Conservation (phyloP, 2,329 filamentous ascomycete genomes). For the Teratosphaeriaceae sp. region DNA sequence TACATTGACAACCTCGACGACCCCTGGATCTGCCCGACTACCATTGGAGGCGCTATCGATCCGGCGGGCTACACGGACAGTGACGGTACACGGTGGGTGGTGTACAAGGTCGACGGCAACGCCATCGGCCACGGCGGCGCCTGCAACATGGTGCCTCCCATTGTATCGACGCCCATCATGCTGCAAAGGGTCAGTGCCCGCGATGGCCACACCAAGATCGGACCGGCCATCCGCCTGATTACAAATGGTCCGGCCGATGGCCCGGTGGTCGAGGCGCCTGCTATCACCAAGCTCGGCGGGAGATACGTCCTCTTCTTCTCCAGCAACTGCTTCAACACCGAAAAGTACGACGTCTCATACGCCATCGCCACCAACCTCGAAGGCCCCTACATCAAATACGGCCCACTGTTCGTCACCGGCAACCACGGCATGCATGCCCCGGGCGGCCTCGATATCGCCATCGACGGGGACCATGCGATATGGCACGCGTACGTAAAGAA, state of each 20-base stretch:
- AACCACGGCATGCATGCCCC: conserved; percentile 21
- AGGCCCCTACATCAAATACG: conserved; percentile 21
- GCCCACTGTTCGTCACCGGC: conserved; percentile 21
- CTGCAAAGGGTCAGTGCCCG: conserved; percentile 20
- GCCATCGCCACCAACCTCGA: conserved; percentile 19
- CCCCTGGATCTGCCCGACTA: conserved; percentile 22
- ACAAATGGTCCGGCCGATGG: conserved; percentile 23
- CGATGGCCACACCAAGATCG: conserved; percentile 21
- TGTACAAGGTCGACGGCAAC: conserved; percentile 28
- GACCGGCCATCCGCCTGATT: conserved; percentile 18
- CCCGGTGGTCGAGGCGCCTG: conserved; percentile 28
- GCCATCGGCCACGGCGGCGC: conserved; percentile 20
- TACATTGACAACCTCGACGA: conserved; percentile 19
- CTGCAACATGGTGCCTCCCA: conserved; percentile 21
- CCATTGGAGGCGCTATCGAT: conserved; percentile 25
- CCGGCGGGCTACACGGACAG: conserved; percentile 19
- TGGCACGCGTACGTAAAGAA: conserved; percentile 24
- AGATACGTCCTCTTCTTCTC: conserved; percentile 28
- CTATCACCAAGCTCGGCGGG: conserved; percentile 20
- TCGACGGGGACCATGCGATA: conserved; percentile 26
- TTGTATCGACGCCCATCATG: conserved; percentile 23
- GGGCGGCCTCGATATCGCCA: conserved; percentile 25
- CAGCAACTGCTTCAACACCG: conserved; percentile 22
- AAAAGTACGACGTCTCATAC: conserved; percentile 25
- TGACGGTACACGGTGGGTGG: conserved; percentile 18